Percentiles rank a stretch among this genome's conserved stretches.
Evolutionary conservation across 805 yeast species (phyloP).

Genomic region (Suhomyces faveliae): DNA sequence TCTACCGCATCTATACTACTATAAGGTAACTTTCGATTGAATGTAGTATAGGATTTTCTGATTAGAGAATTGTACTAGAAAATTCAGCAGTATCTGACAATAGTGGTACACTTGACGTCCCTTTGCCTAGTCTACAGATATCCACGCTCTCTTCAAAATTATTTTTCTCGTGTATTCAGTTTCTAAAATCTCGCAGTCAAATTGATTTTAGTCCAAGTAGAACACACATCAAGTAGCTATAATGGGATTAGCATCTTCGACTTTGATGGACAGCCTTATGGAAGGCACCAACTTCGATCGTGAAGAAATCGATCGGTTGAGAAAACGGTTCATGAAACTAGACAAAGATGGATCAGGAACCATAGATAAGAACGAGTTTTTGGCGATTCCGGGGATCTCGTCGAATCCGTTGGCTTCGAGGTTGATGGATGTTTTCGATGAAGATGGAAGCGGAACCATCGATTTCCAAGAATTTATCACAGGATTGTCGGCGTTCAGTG

Average conservation of each 20-base stretch:
- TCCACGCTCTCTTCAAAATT: no score
- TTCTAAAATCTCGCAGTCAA: background rate
- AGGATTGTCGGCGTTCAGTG: constrained; percentile 83
- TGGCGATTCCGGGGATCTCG: constrained; percentile 89
- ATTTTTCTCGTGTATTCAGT: no score
- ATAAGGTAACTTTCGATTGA: no score
- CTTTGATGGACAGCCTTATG: constrained; percentile 62
- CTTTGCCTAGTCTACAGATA: no score
- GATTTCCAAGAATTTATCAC: constrained; percentile 94
- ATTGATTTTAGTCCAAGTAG: no score
- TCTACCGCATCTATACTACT: no score
- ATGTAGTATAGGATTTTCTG: no score
- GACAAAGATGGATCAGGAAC: constrained; percentile 93
- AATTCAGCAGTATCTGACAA: no score
- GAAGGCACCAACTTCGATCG: constrained; percentile 85
- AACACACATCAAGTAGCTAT: no score
- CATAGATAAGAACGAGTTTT: constrained; percentile 85
- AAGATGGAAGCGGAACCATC: constrained; percentile 87
- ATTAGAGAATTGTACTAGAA: no score
- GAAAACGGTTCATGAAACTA: constrained; percentile 91
- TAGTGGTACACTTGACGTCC: no score
- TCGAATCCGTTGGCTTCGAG: constrained; percentile 87
- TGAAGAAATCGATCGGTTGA: constrained; percentile 87
- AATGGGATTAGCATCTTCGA: constrained; percentile 66
- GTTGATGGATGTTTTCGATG: constrained; percentile 91